Base-by-base conservation (phyloP, 2,329 filamentous ascomycete genomes). In the Trichoderma sp. region DNA sequence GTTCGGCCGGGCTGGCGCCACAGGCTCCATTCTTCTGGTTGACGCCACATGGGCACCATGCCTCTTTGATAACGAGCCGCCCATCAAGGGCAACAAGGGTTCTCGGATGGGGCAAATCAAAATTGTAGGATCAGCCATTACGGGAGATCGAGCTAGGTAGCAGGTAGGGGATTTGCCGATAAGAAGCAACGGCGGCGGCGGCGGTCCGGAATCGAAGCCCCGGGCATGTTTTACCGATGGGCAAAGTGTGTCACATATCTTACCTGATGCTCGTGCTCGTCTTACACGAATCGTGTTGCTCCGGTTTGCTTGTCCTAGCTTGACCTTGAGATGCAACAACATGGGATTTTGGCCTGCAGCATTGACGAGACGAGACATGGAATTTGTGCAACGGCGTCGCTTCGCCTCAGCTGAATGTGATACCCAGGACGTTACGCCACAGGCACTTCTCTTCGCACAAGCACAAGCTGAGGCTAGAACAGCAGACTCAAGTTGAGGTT, bases 1-100 rank as follows among this genome's bases (percentile, higher is more conserved):
- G 60, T 63, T 47, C 50, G 7, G 41, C 60, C 60, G 60, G 56
- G 43, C 41, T 58, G 43, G 41, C 55, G 43, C 55, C 41, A 45
- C 55, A 34, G 59, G 59, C 9, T 63, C 60, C 50, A 63, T 63
- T 55, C 26, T 55, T 47, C 43, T 30, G n/a, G 41, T 48, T 28
- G 44, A 15, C 34, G 44, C 56, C 56, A 59, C 43, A 59, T 63
- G 50, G 54, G 39, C 60, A 19, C 60, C 41, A 55, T 52, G 50
- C 60, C 60, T 47, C 15, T 55, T 63, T 55, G 7, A 54, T 34
- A 26, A 21, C 19, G 50, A 19, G 30, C 17, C n/a, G 30, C 17
- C 55, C 48, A 24, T 63, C 50, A 44, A 55, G 60, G 60, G 48
- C 48, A 24, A 55, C 50, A 44, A 55, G 60, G 60, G 48, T 63